Conservation (phyloP, 1,139 yeast genomes). For the Groenewaldozyma sp. region DNA sequence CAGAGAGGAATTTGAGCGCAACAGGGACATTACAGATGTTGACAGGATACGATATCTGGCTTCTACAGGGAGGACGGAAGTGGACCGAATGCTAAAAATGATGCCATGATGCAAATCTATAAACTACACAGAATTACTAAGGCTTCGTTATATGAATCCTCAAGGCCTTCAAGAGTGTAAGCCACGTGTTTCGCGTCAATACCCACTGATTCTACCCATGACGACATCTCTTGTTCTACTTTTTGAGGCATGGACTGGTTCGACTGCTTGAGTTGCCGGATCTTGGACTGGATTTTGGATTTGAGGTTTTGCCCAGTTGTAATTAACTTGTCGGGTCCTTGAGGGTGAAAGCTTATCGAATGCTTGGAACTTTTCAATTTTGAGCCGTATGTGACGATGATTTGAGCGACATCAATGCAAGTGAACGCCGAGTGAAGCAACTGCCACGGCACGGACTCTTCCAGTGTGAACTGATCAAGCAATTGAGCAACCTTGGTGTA, state of each 20-base stretch:
- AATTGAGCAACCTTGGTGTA: slow-evolving; percentile 10
- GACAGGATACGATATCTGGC: slow-evolving; percentile 27
- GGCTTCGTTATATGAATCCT: slow-evolving; percentile 6
- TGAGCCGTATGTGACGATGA: slow-evolving; percentile 16
- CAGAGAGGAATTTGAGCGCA: slow-evolving; percentile 27
- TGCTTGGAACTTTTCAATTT: slow-evolving; percentile 16
- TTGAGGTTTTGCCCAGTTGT: slow-evolving; percentile 8
- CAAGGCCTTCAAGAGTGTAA: slow-evolving; percentile 19
- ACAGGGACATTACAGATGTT: slow-evolving; percentile 24
- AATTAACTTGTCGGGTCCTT: slow-evolving; percentile 10
- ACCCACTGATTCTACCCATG: slow-evolving; percentile 18
- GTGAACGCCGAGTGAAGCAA: slow-evolving; percentile 25
- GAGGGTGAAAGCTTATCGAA: slow-evolving; percentile 13
- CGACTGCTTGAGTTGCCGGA: slow-evolving; percentile 16
- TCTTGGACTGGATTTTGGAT: slow-evolving; percentile 12
- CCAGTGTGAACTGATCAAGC: slow-evolving; percentile 2
- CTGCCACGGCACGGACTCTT: slow-evolving; percentile 19
- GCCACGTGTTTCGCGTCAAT: slow-evolving; percentile 16
- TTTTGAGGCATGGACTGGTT: slow-evolving; percentile 7
- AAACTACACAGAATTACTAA: neutral
- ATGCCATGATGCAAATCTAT: slow-evolving; percentile 2
- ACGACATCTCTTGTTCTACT: slow-evolving; percentile 13
- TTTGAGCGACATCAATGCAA: slow-evolving; percentile 23
- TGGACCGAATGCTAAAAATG: slow-evolving; percentile 21
- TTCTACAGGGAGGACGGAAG: slow-evolving; percentile 27